A percentile compares a stretch with the other conserved stretches of the same genome.
phyloP scores from a whole-genome alignment of 306 rosid genomes.

The Aeschynomene evenia region DNA sequence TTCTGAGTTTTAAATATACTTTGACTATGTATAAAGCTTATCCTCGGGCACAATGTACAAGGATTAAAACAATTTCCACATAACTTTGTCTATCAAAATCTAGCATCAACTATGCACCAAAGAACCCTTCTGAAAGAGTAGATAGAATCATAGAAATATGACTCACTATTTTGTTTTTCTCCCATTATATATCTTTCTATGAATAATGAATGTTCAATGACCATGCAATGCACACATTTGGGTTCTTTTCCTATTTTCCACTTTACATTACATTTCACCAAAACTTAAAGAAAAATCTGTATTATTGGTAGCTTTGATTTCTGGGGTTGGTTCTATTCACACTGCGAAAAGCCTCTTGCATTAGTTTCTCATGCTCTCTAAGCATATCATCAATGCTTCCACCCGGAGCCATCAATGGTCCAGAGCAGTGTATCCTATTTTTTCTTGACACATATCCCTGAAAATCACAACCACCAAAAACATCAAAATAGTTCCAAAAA shows the following conservation, averaged over 20 bases:
- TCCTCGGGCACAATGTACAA: slow-evolving; percentile 1
- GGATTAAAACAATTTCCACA: background rate
- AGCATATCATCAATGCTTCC: slow-evolving; percentile 88
- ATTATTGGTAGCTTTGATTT: slow-evolving; percentile 3
- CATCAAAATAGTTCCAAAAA: background rate
- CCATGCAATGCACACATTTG: background rate
- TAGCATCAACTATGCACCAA: background rate
- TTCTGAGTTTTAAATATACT: slow-evolving; percentile 7
- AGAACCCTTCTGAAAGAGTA: background rate
- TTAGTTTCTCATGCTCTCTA: slow-evolving; percentile 80
- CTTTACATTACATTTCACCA: slow-evolving; percentile 20
- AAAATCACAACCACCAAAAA: background rate
- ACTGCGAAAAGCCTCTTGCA: slow-evolving; percentile 88
- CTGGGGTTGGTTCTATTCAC: slow-evolving; percentile 51
- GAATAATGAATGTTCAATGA: background rate
- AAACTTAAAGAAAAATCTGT: background rate
- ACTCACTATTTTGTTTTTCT: background rate
- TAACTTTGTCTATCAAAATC: slow-evolving; percentile 7
- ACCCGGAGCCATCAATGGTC: slow-evolving; percentile 78
- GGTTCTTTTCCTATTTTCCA: slow-evolving; percentile 11
- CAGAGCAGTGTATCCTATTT: slow-evolving; percentile 85
- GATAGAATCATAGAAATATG: no score
- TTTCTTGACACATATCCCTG: slow-evolving; percentile 62
- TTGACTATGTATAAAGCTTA: slow-evolving; percentile 17
- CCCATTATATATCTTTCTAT: background rate